Evolutionary conservation across 2,329 filamentous ascomycete species (phyloP).

Genomic region (Penicillium vulpinum): DNA sequence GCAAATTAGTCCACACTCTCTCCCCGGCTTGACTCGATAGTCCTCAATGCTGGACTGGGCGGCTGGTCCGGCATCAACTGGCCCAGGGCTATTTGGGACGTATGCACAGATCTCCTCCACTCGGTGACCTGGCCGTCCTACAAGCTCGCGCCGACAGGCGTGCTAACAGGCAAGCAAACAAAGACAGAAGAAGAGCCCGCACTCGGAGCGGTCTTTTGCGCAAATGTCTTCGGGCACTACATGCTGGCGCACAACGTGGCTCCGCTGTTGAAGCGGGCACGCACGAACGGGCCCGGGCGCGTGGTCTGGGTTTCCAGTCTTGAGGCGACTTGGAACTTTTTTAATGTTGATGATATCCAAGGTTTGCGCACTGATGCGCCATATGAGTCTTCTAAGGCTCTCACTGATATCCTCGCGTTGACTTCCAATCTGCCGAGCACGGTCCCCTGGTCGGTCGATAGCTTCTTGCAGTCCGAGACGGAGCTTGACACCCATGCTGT

Average conservation of each 20-base stretch:
- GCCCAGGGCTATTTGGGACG: slow-evolving; percentile 56
- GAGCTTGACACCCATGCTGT: slow-evolving; percentile 10
- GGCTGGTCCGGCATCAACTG: slow-evolving; percentile 82
- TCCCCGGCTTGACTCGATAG: slow-evolving; percentile 73
- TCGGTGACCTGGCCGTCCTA: slow-evolving; percentile 74
- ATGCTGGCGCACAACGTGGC: slow-evolving; percentile 78
- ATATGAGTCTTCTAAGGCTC: slow-evolving; percentile 84
- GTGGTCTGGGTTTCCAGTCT: slow-evolving; percentile 87
- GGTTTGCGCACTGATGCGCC: slow-evolving; percentile 61
- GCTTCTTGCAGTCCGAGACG: slow-evolving; percentile 49
- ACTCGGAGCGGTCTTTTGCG: slow-evolving; percentile 80
- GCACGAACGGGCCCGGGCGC: slow-evolving; percentile 54
- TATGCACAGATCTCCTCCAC: slow-evolving; percentile 64
- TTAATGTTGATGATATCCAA: slow-evolving; percentile 74
- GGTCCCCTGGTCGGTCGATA: slow-evolving; percentile 52
- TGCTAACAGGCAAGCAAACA: slow-evolving; percentile 55
- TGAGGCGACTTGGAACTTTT: slow-evolving; percentile 61
- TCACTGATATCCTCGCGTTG: slow-evolving; percentile 81
- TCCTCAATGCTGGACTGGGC: slow-evolving; percentile 87
- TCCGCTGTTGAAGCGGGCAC: slow-evolving; percentile 64
- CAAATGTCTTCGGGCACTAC: slow-evolving; percentile 96
- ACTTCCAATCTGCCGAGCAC: slow-evolving; percentile 68
- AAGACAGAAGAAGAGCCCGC: slow-evolving; percentile 51
- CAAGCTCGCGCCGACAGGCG: slow-evolving; percentile 65
- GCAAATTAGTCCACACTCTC: slow-evolving; percentile 52